Conservation (phyloP, 768 basidiomycete genomes). For the Lentinula detonsa region DNA sequence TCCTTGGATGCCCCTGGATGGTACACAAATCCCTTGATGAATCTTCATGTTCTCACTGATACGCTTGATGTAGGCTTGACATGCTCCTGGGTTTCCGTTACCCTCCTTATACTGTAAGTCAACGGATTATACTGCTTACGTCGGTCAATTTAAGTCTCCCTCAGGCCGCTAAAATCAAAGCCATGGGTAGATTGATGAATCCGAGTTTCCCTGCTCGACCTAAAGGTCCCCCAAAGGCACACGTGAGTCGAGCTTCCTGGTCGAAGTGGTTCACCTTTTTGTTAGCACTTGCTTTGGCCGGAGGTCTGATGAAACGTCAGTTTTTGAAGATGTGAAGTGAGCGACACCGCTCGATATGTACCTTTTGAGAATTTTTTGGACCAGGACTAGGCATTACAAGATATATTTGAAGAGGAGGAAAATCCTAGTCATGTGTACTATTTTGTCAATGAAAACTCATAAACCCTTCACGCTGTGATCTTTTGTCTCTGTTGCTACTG, state of each 20-base stretch:
- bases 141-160: neutral
- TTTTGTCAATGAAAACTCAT: no score
- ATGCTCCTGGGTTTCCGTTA: constrained; percentile 44
- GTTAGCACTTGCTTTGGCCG: constrained; percentile 36
- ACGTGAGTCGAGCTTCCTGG: constrained; percentile 24
- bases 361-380: no score
- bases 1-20: constrained; percentile 54
- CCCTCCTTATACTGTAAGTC: constrained; percentile 50
- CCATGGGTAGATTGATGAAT: constrained; percentile 17
- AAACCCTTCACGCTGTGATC: no score
- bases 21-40: constrained; percentile 25
- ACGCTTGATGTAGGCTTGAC: constrained; percentile 35
- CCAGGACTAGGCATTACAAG: no score
- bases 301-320: constrained; percentile 6
- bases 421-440: no score
- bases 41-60: constrained; percentile 10
- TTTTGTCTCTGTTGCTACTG: no score
- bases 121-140: no score
- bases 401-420: no score
- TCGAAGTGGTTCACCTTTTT: constrained; percentile 38
- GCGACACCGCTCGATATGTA: neutral
- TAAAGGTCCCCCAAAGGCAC: constrained; percentile 27
- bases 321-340: neutral
- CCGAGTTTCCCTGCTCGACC: constrained; percentile 40
- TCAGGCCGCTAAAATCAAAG: constrained; percentile 27